These are phyloP conservation scores for Eimeria acervulina DNA, from an alignment of 169 alveolate genomes.

Conservation along the genomic window DNA sequence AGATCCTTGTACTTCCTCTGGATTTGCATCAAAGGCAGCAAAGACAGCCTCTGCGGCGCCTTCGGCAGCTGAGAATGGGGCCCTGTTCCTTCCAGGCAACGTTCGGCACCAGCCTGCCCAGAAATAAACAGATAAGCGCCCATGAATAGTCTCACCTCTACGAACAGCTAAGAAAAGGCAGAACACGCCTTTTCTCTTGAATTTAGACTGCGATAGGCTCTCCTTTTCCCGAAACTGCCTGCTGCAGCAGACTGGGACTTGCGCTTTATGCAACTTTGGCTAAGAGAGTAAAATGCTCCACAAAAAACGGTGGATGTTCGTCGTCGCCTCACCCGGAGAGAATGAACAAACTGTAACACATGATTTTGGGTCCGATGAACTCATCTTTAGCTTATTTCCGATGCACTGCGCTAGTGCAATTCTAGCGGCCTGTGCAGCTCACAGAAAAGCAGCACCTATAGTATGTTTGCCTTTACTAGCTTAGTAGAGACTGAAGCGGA, in stretches of 20 bases:
- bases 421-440: constrained; percentile 25
- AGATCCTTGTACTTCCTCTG: constrained; percentile 31
- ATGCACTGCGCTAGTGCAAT: constrained; percentile 26
- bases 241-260: neutral
- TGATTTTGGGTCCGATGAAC: neutral
- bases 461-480: neutral
- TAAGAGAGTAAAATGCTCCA: neutral
- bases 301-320: neutral
- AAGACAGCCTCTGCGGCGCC: constrained; percentile 40
- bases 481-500: too few relatives aligned
- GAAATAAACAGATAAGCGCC: neutral
- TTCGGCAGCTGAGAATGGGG: constrained; percentile 30
- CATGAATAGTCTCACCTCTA: neutral
- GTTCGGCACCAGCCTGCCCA: constrained; percentile 63
- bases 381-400: constrained; percentile 17
- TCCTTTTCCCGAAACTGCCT: neutral
- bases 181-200: neutral
- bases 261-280: neutral
- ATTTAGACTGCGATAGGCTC: neutral
- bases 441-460: neutral
- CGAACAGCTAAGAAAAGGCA: neutral
- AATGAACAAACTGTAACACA: constrained; percentile 20
- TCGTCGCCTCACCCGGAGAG: constrained; percentile 21
- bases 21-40: constrained; percentile 50
- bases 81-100: neutral